Conservation (phyloP, 148 eudicot genomes). For the Camellia granthamiana region DNA sequence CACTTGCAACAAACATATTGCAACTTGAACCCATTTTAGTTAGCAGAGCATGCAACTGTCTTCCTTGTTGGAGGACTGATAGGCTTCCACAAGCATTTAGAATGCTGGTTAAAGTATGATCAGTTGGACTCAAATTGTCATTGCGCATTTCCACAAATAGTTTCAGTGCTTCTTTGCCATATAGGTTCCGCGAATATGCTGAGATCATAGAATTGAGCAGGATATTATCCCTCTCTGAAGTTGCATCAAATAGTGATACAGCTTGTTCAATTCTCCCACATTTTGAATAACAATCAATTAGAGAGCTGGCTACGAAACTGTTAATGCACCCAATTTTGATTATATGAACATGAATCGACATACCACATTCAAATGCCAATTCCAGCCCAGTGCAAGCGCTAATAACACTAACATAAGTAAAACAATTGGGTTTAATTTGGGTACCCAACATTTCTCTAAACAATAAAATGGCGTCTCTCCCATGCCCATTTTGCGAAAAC, state of each 20-base stretch:
- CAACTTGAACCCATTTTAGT: slow-evolving; percentile 28
- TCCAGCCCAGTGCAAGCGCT: slow-evolving; percentile 23
- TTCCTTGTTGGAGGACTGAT: slow-evolving; percentile 29
- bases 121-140: slow-evolving; percentile 19
- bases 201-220: slow-evolving; percentile 43
- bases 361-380: slow-evolving; percentile 25
- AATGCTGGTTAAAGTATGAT: slow-evolving; percentile 39
- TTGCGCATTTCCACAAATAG: slow-evolving; percentile 30
- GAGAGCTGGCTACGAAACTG: slow-evolving; percentile 28
- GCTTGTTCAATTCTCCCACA: slow-evolving; percentile 33
- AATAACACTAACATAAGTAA: slow-evolving; percentile 40
- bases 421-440: slow-evolving; percentile 33
- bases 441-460: slow-evolving; percentile 37
- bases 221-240: slow-evolving; percentile 22
- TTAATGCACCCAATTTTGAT: slow-evolving; percentile 29
- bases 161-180: slow-evolving; percentile 31
- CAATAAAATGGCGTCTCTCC: slow-evolving; percentile 27
- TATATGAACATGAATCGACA: slow-evolving; percentile 38
- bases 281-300: slow-evolving; percentile 44
- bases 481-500: slow-evolving; percentile 25
- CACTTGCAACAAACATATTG: slow-evolving; percentile 33
- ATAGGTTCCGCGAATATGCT: slow-evolving; percentile 30
- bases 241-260: slow-evolving; percentile 24
- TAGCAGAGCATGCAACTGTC: slow-evolving; percentile 37
- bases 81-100: slow-evolving; percentile 40